Evolutionary conservation across 2,329 filamentous ascomycete species (phyloP), one percentile per base, ranked within the genome.

Genomic region (Ophiocordyceps australis): DNA sequence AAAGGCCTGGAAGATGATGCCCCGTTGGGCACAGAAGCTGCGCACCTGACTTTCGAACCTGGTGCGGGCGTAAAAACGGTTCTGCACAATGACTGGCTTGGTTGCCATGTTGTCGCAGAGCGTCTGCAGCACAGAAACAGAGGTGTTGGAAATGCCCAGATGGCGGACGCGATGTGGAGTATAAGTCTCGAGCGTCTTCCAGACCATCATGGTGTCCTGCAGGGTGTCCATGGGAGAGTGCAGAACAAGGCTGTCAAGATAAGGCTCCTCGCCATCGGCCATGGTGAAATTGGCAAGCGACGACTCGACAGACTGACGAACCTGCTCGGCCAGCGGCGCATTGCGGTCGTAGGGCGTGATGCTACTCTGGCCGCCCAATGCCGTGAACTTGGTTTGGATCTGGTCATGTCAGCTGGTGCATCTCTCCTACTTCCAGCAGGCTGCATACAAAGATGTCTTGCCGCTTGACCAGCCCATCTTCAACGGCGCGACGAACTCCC

Each of bases 301-400:
- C 2, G 65, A 71, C 22, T 59, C 54, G 20, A 89, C 55, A 0
- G 77, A 83, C 20, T 65, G 54, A 35, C 63, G 60, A 12, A 85
- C 64, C 46, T 85, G 74, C 12, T 73, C 59, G 10, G 55, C 55
- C 15, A 83, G 47, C 2, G 70, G 57, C 9, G 61, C 57, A 2
- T 54, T 42, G 2, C 64, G 46, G 38, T 74, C 57, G 45, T 81
- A 81, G 1, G 76, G 75, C 25, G 67, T 58, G 21, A 49, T 47
- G 2, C 52, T 53, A 39, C 74, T 65, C 43, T 85, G 77, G 14
- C 67, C 71, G 11, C 49, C 47, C 5, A 68, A 46, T 0, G 74
- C 61, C 2, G 76, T 81, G 52, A 75, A 89, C 46, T 86, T 89
- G n/a, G 80, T 85, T 61, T 91, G 80, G 23, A 85, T 57, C 68